Evolutionary conservation across 805 yeast genomes (phyloP), one percentile per base, ranked within the genome.

Genomic region (Maudiozyma serrabonitensis): DNA sequence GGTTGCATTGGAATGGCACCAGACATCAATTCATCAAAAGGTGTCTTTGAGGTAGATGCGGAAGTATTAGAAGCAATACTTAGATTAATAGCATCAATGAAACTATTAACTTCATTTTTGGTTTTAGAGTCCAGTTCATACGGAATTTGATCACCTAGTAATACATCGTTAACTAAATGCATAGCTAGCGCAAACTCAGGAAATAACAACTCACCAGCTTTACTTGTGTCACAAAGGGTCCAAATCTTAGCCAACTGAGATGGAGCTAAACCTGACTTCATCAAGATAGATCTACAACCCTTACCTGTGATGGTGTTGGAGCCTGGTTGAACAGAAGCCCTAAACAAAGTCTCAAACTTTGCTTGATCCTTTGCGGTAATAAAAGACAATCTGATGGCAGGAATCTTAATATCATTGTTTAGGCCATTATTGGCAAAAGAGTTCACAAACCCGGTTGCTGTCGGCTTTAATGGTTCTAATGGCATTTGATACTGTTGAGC

Each of bases 151-250:
- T 86, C 89, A 37, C 96, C 95, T 57, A 79, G 80, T 56, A 87
- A 73, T 0, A 84, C 84, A 60, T 80, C 68, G 57, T 86, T 84
- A 63, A 95, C 89, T 57, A 91, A 73, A 66, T 89, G 91, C 74
- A 91, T 80, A 16, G 96, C 89, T 55, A 91, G 73, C 15, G 95
- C 95, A 73, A 91, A 91, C 66, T 91, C 97, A 2, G 98, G 98
- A 63, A 90, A 91, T 57, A 91, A 69, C 52, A 91, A 76, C 49
- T 80, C 75, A 1, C 98, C 98, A 7, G 93, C 82, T 59, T 80
- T 84, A 57, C 82, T 85, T 2, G 95, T 83, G 62, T 91, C 98
- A n/a, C 95, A 78, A 50, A 91, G 71, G 23, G 84, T 81, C 98
- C 98, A 91, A 52, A 91, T 84, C 57, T 80, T 87, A 2, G 91